Evolutionary conservation across 257 asterid species (phyloP), one percentile per base, ranked within the genome.

Genomic region (Nemophila menziesii): DNA sequence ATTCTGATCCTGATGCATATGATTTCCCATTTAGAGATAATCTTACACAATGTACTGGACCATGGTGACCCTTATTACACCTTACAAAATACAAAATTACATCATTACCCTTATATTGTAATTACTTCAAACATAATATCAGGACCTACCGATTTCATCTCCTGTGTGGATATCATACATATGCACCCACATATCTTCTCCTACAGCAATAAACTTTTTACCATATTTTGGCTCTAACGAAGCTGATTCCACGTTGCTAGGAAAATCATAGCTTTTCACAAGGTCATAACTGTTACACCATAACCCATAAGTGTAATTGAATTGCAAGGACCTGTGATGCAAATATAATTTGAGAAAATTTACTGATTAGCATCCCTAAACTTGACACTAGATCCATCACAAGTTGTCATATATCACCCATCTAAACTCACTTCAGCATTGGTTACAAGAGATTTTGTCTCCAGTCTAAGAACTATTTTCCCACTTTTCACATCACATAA

Each of bases 321-420:
- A 11, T 18, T 23, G 21, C 0, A 24, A 18, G 36, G 12, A 29
- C 36, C 36, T 29, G 12, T 29, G 36, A 29, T 29, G 36, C 36
- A 29, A 29, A 29, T 7, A 2, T 29, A 2, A 7, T 29, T 7
- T 7, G 36, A n/a, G n/a, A n/a, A n/a, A n/a, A 62, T 81, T 3
- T 74, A 89, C 96, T 85, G 96, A 63, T 90, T 90, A 47, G 96
- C 96, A 50, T 90, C 99, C 96, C 94, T 85, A 62, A 90, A 90
- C 68, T 77, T 90, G 39, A 90, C 79, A 41, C 76, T 73, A 46
- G 77, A 69, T 22, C 96, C 99, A 64, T 85, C 99, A 20, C 82
- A 92, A 33, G 99, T 90, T 22, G 96, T 81, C 58, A 90, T 85
- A 55, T 81, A 90, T 49, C 81, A 92, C 22, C 94, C 92, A 57